Conservation (phyloP, 1,139 yeast genomes). For the Saccharomyces uvarum region DNA sequence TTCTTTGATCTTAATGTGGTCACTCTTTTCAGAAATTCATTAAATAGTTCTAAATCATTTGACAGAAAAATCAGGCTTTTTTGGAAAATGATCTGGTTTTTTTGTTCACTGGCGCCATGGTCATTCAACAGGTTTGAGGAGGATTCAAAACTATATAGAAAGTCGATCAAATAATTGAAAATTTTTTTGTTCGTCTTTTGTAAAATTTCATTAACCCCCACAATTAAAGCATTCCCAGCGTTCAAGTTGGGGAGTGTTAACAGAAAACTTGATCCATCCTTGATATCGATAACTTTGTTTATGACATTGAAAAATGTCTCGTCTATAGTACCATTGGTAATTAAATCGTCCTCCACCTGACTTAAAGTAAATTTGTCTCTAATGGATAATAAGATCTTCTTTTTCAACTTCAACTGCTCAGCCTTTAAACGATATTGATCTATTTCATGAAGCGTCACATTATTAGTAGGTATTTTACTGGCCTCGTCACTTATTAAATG, state of each 20-base stretch:
- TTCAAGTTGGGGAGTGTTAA: slow-evolving; percentile 63
- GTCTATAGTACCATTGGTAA: slow-evolving; percentile 41
- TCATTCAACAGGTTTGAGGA: slow-evolving; percentile 12
- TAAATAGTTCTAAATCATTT: slow-evolving; percentile 37
- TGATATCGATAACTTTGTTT: slow-evolving; percentile 54
- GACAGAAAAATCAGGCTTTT: slow-evolving; percentile 30
- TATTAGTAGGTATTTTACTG: neutral
- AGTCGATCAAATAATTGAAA: slow-evolving; percentile 32
- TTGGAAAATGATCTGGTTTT: slow-evolving; percentile 24
- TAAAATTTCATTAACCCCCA: slow-evolving; percentile 42
- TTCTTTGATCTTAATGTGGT: slow-evolving; percentile 51
- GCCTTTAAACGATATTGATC: slow-evolving; percentile 10
- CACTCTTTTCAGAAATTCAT: slow-evolving; percentile 48
- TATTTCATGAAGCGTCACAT: slow-evolving; percentile 6
- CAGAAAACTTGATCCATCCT: slow-evolving; percentile 54
- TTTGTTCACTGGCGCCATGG: slow-evolving; percentile 3
- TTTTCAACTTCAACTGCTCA: slow-evolving; percentile 42
- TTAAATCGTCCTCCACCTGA: slow-evolving; percentile 60
- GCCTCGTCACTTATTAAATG: slow-evolving; percentile 29
- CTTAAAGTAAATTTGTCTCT: slow-evolving; percentile 59
- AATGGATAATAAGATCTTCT: slow-evolving; percentile 49
- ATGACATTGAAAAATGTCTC: slow-evolving; percentile 57
- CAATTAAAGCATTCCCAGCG: slow-evolving; percentile 64
- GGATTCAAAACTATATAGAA: slow-evolving; percentile 26
- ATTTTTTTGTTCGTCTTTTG: slow-evolving; percentile 33